Evolutionary conservation across 257 asterid genomes (phyloP).

Genomic region (Capsicum chinense): DNA sequence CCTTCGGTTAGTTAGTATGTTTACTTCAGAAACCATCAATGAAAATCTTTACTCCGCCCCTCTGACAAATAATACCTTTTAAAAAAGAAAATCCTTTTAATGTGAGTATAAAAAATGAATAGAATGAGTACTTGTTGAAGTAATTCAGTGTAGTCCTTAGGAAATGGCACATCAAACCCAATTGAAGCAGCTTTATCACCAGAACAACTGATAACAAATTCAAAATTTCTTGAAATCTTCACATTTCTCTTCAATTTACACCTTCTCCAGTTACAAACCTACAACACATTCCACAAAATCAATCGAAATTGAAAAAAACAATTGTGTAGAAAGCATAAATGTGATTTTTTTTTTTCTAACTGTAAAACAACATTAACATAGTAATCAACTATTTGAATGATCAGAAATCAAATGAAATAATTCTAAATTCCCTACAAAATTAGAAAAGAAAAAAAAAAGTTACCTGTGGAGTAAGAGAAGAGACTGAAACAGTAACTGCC

Average conservation of each 20-base stretch:
- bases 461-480: conserved; percentile 39
- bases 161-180: conserved; percentile 63
- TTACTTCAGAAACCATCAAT: no score
- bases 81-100: no score
- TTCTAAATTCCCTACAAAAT: neutral
- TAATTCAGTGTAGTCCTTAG: conserved; percentile 72
- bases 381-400: neutral
- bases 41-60: neutral
- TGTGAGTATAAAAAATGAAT: no score
- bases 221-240: conserved; percentile 43
- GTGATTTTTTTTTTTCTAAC: neutral
- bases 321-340: neutral
- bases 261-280: conserved; percentile 48
- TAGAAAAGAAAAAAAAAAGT: neutral
- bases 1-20: no score
- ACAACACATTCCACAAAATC: conserved; percentile 27
- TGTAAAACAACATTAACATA: neutral
- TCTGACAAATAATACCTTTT: neutral
- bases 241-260: conserved; percentile 35
- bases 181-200: conserved; percentile 46
- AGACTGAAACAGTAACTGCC: conserved; percentile 38
- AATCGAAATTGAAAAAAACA: neutral
- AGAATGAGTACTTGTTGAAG: conserved; percentile 62
- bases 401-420: neutral
- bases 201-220: conserved; percentile 42